Base-by-base conservation (phyloP, 163 green algal genomes). In the Chlamydomonas reinhardtii region DNA sequence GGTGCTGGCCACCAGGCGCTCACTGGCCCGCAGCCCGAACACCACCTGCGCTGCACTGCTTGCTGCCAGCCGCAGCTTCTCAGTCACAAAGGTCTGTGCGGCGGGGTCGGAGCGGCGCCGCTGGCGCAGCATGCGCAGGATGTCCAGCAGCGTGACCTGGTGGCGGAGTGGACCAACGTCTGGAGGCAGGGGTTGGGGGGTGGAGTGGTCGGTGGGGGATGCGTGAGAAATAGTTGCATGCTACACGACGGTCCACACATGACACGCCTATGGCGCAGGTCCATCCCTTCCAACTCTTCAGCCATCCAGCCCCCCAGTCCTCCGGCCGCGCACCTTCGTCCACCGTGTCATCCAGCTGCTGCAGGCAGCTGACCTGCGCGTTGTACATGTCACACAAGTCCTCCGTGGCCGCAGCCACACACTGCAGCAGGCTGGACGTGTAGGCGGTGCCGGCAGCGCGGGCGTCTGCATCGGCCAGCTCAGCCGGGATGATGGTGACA, bases 61-160 rank as follows among this genome's bases (percentile, higher is more conserved):
- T 0, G 34, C 64, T 15, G 75, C 84, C 20, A 74, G 64, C 39
- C 77, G 76, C 24, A 90, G 89, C 81, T 90, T 71, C 70, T 90
- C 85, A 0, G 43, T 54, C n/a, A 85, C 81, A 62, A 89, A 92
- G 34, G 62, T 48, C 27, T 83, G 32, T 4, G 84, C 64, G 0
- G 64, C 32, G 2, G 89, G 27, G 35, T 90, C 84, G 11, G 70
- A 74, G 19, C 70, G 74, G 35, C 84, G 69, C 24, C 89, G 74
- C 69, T 88, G 77, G 1, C 89, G 74, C 81, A 92, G 72, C 75
- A 92, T 71, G 19, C 89, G 74, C 75, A 92, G 84, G 31, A 92
- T 56, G 75, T 92, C 89, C 34, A 92, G 70, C 74, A 92, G 71
- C 15, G 81, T 73, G 75, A 92, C 74, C 84, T 89, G 69, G 74